Conservation (phyloP, 441 rosid species). For the Croton setiger region DNA sequence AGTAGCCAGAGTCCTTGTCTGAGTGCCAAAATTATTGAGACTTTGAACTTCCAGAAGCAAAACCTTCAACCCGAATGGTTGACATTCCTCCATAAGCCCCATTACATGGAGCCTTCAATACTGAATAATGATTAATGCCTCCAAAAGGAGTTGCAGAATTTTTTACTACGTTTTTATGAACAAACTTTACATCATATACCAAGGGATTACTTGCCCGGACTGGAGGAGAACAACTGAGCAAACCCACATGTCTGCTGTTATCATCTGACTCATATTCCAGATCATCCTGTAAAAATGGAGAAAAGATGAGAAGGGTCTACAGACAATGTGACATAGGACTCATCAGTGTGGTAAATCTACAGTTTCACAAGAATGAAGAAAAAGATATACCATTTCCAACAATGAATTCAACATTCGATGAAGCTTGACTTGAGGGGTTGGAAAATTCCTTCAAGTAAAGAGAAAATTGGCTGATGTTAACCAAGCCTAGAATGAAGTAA, state of each 20-base stretch:
- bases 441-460: background rate
- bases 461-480: background rate
- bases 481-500: background rate
- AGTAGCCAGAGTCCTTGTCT: background rate
- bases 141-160: background rate
- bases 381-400: background rate
- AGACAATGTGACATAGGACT: background rate
- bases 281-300: background rate
- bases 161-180: background rate
- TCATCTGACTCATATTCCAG: background rate
- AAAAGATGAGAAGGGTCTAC: background rate
- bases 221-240: background rate
- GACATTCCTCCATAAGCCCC: background rate
- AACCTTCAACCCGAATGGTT: constrained; percentile 1
- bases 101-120: background rate
- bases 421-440: background rate
- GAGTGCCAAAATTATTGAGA: background rate
- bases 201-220: background rate
- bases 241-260: background rate
- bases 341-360: background rate
- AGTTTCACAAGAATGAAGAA: background rate
- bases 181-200: background rate
- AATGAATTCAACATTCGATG: background rate
- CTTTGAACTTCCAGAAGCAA: background rate
- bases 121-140: background rate